phyloP scores from a whole-genome alignment of 2,329 filamentous ascomycete species.

The Iodosphaeria phyllophila region DNA sequence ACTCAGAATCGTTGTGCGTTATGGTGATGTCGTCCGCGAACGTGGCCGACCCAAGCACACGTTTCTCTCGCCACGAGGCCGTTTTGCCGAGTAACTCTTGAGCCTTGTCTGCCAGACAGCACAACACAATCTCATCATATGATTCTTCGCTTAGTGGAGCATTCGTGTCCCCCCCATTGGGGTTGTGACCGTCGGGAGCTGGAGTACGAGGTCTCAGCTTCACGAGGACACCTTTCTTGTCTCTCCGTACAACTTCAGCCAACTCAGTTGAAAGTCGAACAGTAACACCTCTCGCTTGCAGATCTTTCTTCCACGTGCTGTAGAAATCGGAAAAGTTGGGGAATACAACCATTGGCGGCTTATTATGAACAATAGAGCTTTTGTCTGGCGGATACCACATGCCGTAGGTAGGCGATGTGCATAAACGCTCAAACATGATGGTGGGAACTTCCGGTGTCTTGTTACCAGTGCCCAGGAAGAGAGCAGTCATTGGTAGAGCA shows the following conservation, averaged over 20 bases:
- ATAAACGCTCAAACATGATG: constrained; percentile 16
- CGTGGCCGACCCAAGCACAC: constrained; percentile 51
- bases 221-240: constrained; percentile 29
- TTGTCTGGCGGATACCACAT: constrained; percentile 32
- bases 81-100: constrained; percentile 38
- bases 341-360: constrained; percentile 39
- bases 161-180: constrained; percentile 9
- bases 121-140: constrained; percentile 50
- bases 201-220: constrained; percentile 19
- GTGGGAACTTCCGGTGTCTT: constrained; percentile 14
- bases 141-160: constrained; percentile 29
- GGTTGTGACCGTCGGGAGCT: constrained; percentile 12
- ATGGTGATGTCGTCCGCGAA: constrained; percentile 55
- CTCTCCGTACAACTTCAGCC: constrained; percentile 25
- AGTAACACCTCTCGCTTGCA: constrained; percentile 28
- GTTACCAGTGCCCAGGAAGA: constrained; percentile 16
- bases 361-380: constrained; percentile 18
- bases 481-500: constrained; percentile 16
- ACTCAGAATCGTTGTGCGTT: constrained; percentile 44
- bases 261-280: constrained; percentile 33
- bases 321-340: constrained; percentile 37
- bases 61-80: constrained; percentile 40
- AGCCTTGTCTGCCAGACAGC: constrained; percentile 44
- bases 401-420: constrained; percentile 29
- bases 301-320: constrained; percentile 27